Evolutionary conservation across 305 asterid species (phyloP).

Genomic region (Solanum hybrid): DNA sequence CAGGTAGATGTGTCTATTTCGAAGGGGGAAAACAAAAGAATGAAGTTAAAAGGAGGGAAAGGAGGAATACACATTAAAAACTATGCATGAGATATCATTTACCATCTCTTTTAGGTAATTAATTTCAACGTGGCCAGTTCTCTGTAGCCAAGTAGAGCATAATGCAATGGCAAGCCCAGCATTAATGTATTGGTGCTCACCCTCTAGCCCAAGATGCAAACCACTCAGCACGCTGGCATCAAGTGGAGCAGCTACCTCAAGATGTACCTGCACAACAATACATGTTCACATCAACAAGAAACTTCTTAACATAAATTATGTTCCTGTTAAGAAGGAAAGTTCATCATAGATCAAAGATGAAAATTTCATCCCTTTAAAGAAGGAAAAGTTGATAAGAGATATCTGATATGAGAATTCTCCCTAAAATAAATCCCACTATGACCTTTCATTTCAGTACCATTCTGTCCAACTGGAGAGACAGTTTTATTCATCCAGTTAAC

Average conservation of each 20-base stretch:
- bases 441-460: not conserved
- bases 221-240: slow-evolving; percentile 59
- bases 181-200: slow-evolving; percentile 87
- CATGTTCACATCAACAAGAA: not conserved
- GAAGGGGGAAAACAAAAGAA: not conserved
- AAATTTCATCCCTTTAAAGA: not conserved
- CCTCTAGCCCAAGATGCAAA: slow-evolving; percentile 79
- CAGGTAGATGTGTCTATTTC: slow-evolving; percentile 70
- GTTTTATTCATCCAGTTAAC: not conserved
- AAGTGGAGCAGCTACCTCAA: slow-evolving; percentile 70
- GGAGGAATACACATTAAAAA: not conserved
- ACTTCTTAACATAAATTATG: not conserved
- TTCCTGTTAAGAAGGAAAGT: not conserved
- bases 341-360: not conserved
- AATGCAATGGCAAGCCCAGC: slow-evolving; percentile 93
- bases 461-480: not conserved
- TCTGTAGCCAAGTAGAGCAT: slow-evolving; percentile 92
- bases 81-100: slow-evolving; percentile 24
- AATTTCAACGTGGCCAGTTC: slow-evolving; percentile 68
- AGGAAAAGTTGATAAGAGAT: not conserved
- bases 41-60: slow-evolving; percentile 2
- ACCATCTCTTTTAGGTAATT: slow-evolving; percentile 64
- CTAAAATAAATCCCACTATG: not conserved
- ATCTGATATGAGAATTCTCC: not conserved
- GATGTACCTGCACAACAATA: slow-evolving; percentile 50